Percentiles rank a stretch among this genome's conserved stretches.
Evolutionary conservation across 140 eudicot genomes (phyloP).

Genomic region (Oenanthe javanica): DNA sequence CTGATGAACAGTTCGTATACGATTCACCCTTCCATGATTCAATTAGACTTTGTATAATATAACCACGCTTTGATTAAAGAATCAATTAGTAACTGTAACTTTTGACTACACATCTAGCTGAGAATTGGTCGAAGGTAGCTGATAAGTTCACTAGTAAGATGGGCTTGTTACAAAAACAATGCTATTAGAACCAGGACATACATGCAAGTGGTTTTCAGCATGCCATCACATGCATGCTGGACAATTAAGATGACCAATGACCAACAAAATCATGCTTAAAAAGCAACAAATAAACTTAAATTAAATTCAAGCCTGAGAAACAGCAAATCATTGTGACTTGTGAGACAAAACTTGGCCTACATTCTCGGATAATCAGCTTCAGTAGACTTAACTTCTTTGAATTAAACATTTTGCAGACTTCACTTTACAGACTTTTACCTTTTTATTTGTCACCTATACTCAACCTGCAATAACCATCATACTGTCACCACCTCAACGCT

Average conservation of each 20-base stretch:
- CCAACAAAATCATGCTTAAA: not conserved
- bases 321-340: not conserved
- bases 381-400: not conserved
- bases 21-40: not conserved
- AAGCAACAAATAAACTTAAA: not conserved
- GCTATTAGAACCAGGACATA: not conserved
- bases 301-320: too few relatives aligned
- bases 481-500: too few relatives aligned
- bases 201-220: not conserved
- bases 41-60: not conserved
- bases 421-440: not conserved
- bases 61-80: not conserved
- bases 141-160: not conserved
- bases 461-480: too few relatives aligned
- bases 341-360: not conserved
- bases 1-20: not conserved
- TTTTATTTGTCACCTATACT: not conserved
- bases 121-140: not conserved
- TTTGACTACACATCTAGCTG: not conserved
- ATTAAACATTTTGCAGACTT: not conserved
- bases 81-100: not conserved
- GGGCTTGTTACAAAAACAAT: not conserved
- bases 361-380: not conserved
- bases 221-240: not conserved
- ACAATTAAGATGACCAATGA: not conserved